A percentile compares a stretch with the other conserved stretches of the same genome.
These are phyloP conservation scores for Aspergillus eucalypticola DNA, from an alignment of 2,329 filamentous ascomycete genomes.

Conservation along the genomic window DNA sequence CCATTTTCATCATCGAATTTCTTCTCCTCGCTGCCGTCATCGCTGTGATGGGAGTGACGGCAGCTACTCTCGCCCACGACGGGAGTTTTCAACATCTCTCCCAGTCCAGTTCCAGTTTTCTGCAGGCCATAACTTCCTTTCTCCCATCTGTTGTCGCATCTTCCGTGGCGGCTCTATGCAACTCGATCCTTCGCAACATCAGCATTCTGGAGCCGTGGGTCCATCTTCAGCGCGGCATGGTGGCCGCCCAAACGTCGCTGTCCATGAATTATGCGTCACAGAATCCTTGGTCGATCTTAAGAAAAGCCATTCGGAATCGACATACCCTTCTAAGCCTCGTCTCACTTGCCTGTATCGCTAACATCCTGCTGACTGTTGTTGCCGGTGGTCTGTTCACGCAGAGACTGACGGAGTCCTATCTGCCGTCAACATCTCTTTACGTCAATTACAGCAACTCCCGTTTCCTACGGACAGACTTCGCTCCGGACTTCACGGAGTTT, in stretches of 20 bases:
- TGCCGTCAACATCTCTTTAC: conserved; percentile 25
- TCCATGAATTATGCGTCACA: conserved; percentile 38
- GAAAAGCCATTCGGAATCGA: conserved; percentile 31
- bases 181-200: conserved; percentile 37
- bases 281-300: conserved; percentile 32
- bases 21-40: conserved; percentile 33
- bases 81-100: conserved; percentile 34
- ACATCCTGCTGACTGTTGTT: conserved; percentile 33
- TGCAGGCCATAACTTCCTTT: conserved; percentile 35
- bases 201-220: conserved; percentile 40
- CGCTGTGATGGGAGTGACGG: conserved; percentile 31
- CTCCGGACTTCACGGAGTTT: conserved; percentile 37
- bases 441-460: conserved; percentile 34
- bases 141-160: conserved; percentile 36
- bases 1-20: conserved; percentile 38
- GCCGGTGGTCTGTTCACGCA: conserved; percentile 38
- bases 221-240: conserved; percentile 35
- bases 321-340: conserved; percentile 31
- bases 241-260: conserved; percentile 26
- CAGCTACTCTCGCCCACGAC: conserved; percentile 30
- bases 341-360: conserved; percentile 33
- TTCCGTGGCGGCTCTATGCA: conserved; percentile 34
- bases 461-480: conserved; percentile 33
- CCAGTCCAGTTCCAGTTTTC: conserved; percentile 34
- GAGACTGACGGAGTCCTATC: conserved; percentile 27